Conservation (phyloP, 192 early-diverging fungal genomes). For the Geosiphon pyriformis region DNA sequence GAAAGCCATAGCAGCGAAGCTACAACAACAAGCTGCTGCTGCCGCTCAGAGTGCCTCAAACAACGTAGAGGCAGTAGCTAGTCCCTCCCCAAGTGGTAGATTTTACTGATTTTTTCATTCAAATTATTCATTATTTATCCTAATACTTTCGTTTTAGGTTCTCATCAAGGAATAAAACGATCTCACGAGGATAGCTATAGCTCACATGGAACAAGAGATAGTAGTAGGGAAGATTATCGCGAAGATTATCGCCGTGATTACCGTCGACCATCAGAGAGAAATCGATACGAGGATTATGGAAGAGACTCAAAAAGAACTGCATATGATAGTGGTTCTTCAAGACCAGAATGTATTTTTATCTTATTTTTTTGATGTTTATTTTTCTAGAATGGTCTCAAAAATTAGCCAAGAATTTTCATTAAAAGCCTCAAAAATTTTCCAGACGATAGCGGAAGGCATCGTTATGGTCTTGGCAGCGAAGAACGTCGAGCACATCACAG, state of each 20-base stretch:
- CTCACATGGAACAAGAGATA: constrained; percentile 22
- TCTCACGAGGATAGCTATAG: constrained; percentile 18
- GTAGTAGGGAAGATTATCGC: constrained; percentile 27
- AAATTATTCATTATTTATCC: constrained; percentile 26
- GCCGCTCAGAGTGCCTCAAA: constrained; percentile 22
- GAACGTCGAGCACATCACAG: constrained; percentile 27
- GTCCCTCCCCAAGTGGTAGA: constrained; percentile 13
- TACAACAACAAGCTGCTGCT: constrained; percentile 40
- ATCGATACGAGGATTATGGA: constrained; percentile 25
- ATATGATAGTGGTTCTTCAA: constrained; percentile 19
- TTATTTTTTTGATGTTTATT: background rate
- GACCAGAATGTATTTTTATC: constrained; percentile 17
- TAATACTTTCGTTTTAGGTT: constrained; percentile 14
- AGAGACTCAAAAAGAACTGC: constrained; percentile 20
- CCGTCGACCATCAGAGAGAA: constrained; percentile 7
- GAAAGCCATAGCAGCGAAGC: constrained; percentile 71
- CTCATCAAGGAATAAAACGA: constrained; percentile 19
- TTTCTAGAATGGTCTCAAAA: background rate
- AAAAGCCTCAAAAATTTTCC: constrained; percentile 21
- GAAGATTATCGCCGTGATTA: constrained; percentile 26
- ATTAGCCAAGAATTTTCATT: constrained; percentile 14
- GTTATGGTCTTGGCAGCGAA: constrained; percentile 37
- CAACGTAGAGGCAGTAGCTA: constrained; percentile 19
- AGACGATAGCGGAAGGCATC: constrained; percentile 25
- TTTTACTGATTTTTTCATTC: constrained; percentile 1